Evolutionary conservation across 1,284 basidiomycete genomes (phyloP), one percentile per base, ranked within the genome.

Genomic region (Pseudozyma sp.): DNA sequence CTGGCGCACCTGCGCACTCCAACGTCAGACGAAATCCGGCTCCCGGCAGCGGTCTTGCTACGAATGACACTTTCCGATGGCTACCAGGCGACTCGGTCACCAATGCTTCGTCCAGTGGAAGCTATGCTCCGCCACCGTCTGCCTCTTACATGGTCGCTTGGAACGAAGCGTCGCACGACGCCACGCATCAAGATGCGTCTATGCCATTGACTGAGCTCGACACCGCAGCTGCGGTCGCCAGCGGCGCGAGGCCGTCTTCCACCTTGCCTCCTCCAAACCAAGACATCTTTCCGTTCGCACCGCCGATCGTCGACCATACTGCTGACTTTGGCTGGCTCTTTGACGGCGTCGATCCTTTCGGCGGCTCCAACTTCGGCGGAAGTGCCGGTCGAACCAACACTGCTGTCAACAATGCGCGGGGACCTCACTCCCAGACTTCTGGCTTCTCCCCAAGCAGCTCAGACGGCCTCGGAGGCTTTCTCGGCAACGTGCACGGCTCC

Each of bases 251-350:
- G 34, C 51, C 52, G 7, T 46, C 65, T 5, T 65, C 64, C 10
- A 24, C 60, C 11, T 35, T 68, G 11, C 70, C 65, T 7, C 43
- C 52, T 14, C 65, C 70, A 7, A 68, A 64, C 24, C 70, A 73
- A 33, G 70, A 73, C 57, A 73, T 73, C 40, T 77, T 77, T 40
- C 71, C 75, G 0, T 78, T 78, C 35, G 72, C 75, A 10, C 68
- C 66, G 29, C 64, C 75, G 10, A 49, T 44, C 47, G 45, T 64
- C 19, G 75, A 78, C 37, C 69, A 75, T 37, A 66, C 74, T 5
- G 75, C 75, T 40, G 73, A 78, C 45, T 78, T 76, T 35, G 74
- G 65, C 49, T 78, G 75, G 75, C 64, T 78, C 51, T 78, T 78
- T 58, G 75, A 78, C 30, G 75, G 72, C 17, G 65, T 68, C 16